Percentiles rank a stretch among this genome's conserved stretches.
Conservation (phyloP, 306 rosid species). For the Hippophae tibetana region DNA sequence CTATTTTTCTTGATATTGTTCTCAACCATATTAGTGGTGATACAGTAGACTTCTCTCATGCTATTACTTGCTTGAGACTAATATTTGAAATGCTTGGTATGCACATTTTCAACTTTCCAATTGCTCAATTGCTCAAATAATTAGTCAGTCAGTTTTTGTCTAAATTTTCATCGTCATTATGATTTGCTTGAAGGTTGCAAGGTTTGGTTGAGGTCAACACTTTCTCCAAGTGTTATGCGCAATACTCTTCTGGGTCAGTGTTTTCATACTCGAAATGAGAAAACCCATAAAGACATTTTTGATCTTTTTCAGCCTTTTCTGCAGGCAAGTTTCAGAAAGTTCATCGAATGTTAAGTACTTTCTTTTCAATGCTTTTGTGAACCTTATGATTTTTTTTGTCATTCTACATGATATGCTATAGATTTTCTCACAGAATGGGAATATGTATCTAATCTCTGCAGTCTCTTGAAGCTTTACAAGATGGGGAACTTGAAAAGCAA, state of each 20-base stretch:
- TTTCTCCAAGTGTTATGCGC: conserved; percentile 88
- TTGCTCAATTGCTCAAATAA: conserved; percentile 5
- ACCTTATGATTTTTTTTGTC: background rate
- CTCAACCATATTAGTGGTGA: conserved; percentile 87
- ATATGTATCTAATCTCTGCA: conserved; percentile 27
- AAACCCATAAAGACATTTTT: conserved; percentile 90
- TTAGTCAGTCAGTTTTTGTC: conserved; percentile 11
- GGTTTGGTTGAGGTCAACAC: conserved; percentile 92
- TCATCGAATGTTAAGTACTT: conserved; percentile 13
- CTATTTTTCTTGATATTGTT: conserved; percentile 82
- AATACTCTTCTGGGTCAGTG: conserved; percentile 95
- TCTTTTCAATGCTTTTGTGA: background rate
- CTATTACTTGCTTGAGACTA: conserved; percentile 78
- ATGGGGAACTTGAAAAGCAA: conserved; percentile 93
- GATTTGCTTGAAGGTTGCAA: conserved; percentile 65
- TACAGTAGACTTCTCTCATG: conserved; percentile 78
- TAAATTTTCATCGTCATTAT: conserved; percentile 18
- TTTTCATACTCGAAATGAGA: conserved; percentile 86
- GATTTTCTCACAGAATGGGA: conserved; percentile 17
- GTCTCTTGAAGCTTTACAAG: conserved; percentile 99
- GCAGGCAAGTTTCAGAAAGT: conserved; percentile 57
- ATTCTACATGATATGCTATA: background rate
- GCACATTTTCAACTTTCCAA: conserved; percentile 15
- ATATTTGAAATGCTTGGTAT: conserved; percentile 91
- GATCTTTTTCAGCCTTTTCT: conserved; percentile 89